phyloP scores from a whole-genome alignment of 208 protist species.

The Crithidia acanthocephali region DNA sequence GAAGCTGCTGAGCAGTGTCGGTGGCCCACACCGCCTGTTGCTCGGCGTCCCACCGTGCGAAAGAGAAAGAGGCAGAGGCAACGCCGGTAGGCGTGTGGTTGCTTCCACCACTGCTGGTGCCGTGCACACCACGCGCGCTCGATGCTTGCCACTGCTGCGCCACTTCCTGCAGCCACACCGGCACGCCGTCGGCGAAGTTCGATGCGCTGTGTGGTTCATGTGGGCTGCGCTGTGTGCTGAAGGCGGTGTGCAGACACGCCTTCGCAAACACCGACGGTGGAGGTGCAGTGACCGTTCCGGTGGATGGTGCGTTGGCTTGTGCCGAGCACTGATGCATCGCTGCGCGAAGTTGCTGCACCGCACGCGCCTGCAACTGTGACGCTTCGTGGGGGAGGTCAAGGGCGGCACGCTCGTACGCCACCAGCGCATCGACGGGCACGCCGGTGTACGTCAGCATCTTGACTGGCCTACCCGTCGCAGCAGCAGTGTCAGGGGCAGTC shows the following conservation, averaged over 20 bases:
- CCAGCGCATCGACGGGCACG: conserved; percentile 38
- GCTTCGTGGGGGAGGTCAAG: conserved; percentile 27
- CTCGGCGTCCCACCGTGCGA: conserved; percentile 3
- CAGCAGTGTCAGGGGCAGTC: conserved; percentile 9
- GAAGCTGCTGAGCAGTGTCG: conserved; percentile 12
- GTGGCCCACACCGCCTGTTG: conserved; percentile 18
- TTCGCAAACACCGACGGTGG: neutral
- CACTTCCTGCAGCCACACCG: conserved; percentile 61
- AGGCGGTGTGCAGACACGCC: neutral
- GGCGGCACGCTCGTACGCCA: conserved; percentile 48
- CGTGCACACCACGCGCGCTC: neutral
- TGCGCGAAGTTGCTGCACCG: neutral
- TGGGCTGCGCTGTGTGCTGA: neutral
- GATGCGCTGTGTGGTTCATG: neutral
- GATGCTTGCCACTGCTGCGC: conserved; percentile 39
- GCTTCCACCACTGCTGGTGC: neutral
- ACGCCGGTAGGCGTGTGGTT: neutral
- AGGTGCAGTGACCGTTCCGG: neutral
- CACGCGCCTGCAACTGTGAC: neutral
- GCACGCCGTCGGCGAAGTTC: conserved; percentile 44
- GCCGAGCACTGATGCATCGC: neutral
- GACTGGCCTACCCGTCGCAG: conserved; percentile 7
- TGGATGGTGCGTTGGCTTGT: neutral
- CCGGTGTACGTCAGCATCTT: conserved; percentile 38
- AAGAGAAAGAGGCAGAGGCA: neutral